Base-by-base conservation (phyloP, 441 rosid species). In the Brassica hybrid region DNA sequence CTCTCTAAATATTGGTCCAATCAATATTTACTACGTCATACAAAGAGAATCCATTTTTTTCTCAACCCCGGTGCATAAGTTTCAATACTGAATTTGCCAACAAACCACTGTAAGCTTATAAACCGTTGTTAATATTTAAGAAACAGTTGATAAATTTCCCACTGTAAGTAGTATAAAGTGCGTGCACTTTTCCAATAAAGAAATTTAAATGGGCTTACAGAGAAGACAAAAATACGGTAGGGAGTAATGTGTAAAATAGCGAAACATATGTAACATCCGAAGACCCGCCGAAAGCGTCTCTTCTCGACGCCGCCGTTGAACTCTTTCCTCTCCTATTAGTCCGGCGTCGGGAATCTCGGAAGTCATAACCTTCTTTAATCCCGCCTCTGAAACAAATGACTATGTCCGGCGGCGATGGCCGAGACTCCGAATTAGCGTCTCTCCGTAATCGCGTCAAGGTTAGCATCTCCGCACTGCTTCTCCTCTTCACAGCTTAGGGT, bases 391-490 rank as follows among this genome's bases (percentile, higher is more conserved):
- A 14, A 32, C 3, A 54, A 27, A 75, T 74, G 74, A 74, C 68
- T 52, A 82, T 84, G 80, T 76, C 86, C 21, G 16, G 36, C 45
- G 76, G 32, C 38, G 76, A 62, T 14, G 6, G 63, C 13, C 60
- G 18, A 70, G 82, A 86, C 65, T 57, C 77, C 16, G 62, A 74
- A 70, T n/a, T 88, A 41, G 76, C 79, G 69, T 80, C 84, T 83
- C 88, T 92, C 71, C 86, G 73, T 18, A 81, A 54, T 61, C 87
- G 85, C 83, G 75, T 94, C 25, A 78, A 91, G 88, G 94, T 89
- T 59, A 25, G 6, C 43, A 68, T 80, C 64, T 79, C 76, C 30
- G 63, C 16, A 6, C 34, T 23, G 38, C 8, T 8, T 34, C 9
- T 32, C 38, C 8, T 32, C 38, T 27, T 27, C 32, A 30, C 34